phyloP scores from a whole-genome alignment of 768 basidiomycete species.

The Rubroboletus satanas region DNA sequence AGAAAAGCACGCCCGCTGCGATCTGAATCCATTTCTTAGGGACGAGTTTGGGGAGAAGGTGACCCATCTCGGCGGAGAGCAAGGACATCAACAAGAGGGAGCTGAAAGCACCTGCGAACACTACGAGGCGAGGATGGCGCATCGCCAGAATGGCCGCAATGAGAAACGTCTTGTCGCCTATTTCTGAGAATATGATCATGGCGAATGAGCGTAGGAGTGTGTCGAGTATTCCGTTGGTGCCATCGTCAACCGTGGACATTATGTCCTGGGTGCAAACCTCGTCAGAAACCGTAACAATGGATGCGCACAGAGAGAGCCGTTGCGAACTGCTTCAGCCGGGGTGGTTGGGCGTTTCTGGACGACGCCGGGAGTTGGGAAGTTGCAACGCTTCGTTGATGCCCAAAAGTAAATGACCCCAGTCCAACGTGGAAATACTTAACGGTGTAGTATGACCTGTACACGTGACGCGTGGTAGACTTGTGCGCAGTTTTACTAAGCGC shows the following conservation, averaged over 20 bases:
- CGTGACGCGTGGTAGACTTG: neutral
- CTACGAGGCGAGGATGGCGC: constrained; percentile 81
- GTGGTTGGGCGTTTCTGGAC: neutral
- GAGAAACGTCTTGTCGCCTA: constrained; percentile 93
- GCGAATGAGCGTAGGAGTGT: constrained; percentile 75
- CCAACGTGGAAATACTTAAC: too few species aligned
- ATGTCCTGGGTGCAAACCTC: constrained; percentile 1
- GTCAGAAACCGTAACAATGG: neutral
- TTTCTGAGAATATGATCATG: constrained; percentile 91
- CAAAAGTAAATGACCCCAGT: neutral
- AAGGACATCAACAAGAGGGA: constrained; percentile 92
- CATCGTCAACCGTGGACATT: constrained; percentile 20
- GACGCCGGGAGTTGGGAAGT: neutral
- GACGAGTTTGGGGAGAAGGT: constrained; percentile 80
- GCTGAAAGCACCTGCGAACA: constrained; percentile 85
- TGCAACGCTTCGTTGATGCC: neutral
- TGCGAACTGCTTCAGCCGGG: neutral
- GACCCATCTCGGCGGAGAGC: constrained; percentile 90
- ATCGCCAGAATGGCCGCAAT: constrained; percentile 90
- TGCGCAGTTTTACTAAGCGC: too few species aligned
- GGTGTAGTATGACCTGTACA: neutral
- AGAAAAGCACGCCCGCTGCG: constrained; percentile 76
- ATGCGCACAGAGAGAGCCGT: neutral
- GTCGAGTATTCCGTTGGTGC: constrained; percentile 21
- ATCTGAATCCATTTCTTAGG: constrained; percentile 66